These are phyloP conservation scores for Tolypocladium cylindrosporum DNA, from an alignment of 2,329 filamentous ascomycete genomes.

Conservation along the genomic window DNA sequence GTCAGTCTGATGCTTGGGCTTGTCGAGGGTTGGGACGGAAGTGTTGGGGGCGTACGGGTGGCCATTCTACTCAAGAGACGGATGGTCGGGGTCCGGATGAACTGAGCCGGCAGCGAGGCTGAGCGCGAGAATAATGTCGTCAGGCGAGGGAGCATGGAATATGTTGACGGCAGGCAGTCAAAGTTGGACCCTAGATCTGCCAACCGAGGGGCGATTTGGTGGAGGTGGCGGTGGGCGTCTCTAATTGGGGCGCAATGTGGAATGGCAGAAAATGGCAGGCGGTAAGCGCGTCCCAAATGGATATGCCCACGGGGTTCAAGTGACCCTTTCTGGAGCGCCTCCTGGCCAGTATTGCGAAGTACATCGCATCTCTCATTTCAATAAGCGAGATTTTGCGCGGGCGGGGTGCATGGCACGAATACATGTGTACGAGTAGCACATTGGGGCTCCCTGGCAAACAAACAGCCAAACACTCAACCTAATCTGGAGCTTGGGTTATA, in stretches of 20 bases:
- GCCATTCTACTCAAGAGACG: constrained; percentile 10
- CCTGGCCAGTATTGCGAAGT: neutral
- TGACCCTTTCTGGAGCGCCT: neutral
- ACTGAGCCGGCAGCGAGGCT: neutral
- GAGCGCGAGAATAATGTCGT: neutral
- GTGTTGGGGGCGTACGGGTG: constrained; percentile 6
- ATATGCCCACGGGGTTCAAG: no score
- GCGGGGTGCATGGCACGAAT: no score
- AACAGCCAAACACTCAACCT: neutral
- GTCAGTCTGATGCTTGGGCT: neutral
- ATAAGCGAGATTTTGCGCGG: neutral
- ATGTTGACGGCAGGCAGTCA: neutral
- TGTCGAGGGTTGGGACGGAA: neutral
- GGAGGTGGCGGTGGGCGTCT: neutral
- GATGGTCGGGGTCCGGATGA: neutral
- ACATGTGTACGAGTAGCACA: neutral
- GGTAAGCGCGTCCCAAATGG: neutral
- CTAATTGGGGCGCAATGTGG: neutral
- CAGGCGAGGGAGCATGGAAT: constrained; percentile 5
- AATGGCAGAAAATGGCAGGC: neutral
- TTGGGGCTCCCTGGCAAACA: neutral
- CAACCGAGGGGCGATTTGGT: neutral
- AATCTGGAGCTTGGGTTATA: neutral
- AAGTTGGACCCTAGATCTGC: neutral
- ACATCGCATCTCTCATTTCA: neutral